phyloP scores from a whole-genome alignment of 805 yeast species.

The Starmerella tilneyi region DNA sequence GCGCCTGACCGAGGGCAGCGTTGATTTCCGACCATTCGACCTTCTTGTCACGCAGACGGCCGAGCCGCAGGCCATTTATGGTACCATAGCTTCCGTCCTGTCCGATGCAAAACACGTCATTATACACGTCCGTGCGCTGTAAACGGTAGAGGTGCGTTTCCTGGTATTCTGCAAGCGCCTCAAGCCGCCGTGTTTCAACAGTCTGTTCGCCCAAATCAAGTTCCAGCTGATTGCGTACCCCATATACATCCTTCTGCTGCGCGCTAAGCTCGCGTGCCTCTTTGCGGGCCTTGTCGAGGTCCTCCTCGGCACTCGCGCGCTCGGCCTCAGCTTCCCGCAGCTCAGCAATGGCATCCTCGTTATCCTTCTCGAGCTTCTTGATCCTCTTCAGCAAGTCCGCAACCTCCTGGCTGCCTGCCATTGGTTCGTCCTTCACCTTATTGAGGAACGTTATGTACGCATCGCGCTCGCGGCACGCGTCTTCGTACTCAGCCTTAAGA shows the following conservation, averaged over 20 bases:
- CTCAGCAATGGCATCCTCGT: constrained; percentile 30
- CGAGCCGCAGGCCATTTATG: constrained; percentile 77
- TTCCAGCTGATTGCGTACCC: constrained; percentile 46
- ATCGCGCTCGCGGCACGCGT: constrained; percentile 65
- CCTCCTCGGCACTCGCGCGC: constrained; percentile 32
- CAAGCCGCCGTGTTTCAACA: constrained; percentile 51
- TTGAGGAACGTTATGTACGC: constrained; percentile 62
- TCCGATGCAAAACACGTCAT: constrained; percentile 72
- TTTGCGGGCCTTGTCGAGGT: constrained; percentile 37
- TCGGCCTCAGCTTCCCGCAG: constrained; percentile 30
- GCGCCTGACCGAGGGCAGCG: constrained; percentile 81
- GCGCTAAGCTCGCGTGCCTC: constrained; percentile 25
- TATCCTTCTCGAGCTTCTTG: constrained; percentile 37
- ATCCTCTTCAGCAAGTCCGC: constrained; percentile 40
- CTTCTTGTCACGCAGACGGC: constrained; percentile 46
- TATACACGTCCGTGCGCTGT: constrained; percentile 69
- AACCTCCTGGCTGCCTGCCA: constrained; percentile 38
- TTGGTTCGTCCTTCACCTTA: constrained; percentile 50
- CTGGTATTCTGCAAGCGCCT: constrained; percentile 52
- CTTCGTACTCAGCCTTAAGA: constrained; percentile 60
- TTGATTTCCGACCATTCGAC: constrained; percentile 88
- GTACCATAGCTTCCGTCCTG: constrained; percentile 79
- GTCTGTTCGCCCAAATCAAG: constrained; percentile 42
- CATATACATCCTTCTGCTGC: constrained; percentile 40
- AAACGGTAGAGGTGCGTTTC: constrained; percentile 58